Evolutionary conservation across 2,329 filamentous ascomycete genomes (phyloP), one percentile per base, ranked within the genome.

Genomic region (Periconia digitata): DNA sequence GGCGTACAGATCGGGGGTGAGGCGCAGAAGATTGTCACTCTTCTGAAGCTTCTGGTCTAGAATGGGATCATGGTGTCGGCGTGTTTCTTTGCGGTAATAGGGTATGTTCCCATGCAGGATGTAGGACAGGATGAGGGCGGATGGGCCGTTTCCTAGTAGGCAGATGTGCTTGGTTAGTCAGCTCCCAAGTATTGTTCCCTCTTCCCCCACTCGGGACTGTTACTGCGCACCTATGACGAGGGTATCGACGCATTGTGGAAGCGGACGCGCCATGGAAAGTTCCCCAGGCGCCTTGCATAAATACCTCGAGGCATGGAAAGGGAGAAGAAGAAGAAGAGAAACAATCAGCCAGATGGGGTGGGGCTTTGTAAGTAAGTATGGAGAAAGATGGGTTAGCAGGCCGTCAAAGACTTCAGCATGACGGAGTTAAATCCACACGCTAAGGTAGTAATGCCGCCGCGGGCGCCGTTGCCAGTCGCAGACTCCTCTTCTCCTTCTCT

Each of bases 71-170:
- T 81, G 79, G 66, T 85, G 82, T 29, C 76, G 76, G 45, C 75
- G 68, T 32, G 75, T 68, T n/a, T n/a, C n/a, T n/a, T n/a, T n/a
- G n/a, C n/a, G n/a, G 58, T 85, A 85, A 60, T 76, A 78, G 5
- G 82, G 82, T 44, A 83, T 72, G 59, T 84, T 74, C 32, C 82
- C 82, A 66, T 85, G 81, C 22, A 85, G 76, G 37, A 85, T 82
- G 64, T 82, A 85, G 39, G 81, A 84, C 29, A 85, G 73, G 56
- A 84, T 80, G 69, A 85, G 74, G 43, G 82, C 79, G 43, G 82
- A 82, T 39, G 82, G 82, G 47, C 82, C 82, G 63, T 83, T 84
- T 60, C 82, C 82, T 84, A 54, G 20, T 8, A 35, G 60, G 22
- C 12, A 22, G 3, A 15, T 5, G n/a, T 32, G 21, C 15, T 60